phyloP scores from a whole-genome alignment of 108 stramenopile genomes.

The Aurantiochytrium sp. region DNA sequence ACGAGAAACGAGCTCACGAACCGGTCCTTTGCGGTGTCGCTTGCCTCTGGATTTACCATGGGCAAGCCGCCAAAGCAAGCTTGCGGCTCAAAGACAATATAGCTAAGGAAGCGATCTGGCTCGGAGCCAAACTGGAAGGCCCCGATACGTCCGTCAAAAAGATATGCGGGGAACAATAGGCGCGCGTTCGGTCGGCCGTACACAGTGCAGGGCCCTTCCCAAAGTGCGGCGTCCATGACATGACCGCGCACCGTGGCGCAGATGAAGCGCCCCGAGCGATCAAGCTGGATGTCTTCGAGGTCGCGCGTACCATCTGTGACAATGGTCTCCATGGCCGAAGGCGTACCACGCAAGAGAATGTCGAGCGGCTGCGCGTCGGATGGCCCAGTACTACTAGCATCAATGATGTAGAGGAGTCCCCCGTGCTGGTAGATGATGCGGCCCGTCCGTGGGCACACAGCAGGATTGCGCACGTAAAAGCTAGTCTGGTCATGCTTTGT shows the following conservation, averaged over 20 bases:
- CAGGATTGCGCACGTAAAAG: constrained; percentile 2
- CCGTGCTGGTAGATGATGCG: neutral
- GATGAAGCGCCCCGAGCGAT: neutral
- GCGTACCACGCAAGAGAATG: neutral
- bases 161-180: neutral
- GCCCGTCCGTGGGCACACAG: neutral
- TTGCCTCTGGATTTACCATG: neutral
- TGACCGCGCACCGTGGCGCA: neutral
- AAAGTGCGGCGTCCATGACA: neutral
- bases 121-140: neutral
- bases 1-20: neutral
- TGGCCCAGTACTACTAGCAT: neutral
- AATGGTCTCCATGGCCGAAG: neutral
- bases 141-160: neutral
- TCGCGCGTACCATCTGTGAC: neutral
- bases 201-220: neutral
- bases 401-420: neutral
- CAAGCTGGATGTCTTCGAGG: neutral
- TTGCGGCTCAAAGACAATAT: neutral
- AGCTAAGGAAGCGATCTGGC: neutral
- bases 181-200: neutral
- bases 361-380: neutral
- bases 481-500: neutral
- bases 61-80: neutral
- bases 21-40: too few species aligned